These are phyloP conservation scores for Pichia terricola DNA, from an alignment of 1,139 yeast genomes.

Conservation along the genomic window DNA sequence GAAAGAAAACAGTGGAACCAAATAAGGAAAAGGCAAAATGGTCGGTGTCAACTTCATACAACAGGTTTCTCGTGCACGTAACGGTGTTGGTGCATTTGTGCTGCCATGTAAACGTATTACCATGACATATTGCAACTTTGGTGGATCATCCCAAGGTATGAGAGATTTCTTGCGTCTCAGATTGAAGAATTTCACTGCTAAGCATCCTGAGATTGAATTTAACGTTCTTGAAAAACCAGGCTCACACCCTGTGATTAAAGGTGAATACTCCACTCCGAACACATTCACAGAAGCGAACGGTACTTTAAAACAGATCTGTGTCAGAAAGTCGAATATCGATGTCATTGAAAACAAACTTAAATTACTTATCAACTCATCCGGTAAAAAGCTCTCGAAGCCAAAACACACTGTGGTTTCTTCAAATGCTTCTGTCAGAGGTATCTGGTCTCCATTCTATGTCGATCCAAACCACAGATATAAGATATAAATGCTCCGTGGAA, in stretches of 20 bases:
- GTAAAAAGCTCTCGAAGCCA: constrained; percentile 50
- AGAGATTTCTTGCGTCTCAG: constrained; percentile 54
- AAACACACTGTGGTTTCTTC: constrained; percentile 67
- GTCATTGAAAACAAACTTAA: constrained; percentile 46
- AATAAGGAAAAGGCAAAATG: constrained; percentile 11
- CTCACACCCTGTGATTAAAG: constrained; percentile 64
- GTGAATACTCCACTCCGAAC: constrained; percentile 40
- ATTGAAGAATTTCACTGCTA: constrained; percentile 46
- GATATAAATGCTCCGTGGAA: constrained; percentile 30
- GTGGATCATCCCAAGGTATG: constrained; percentile 86
- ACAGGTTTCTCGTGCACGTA: constrained; percentile 50
- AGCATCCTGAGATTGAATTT: constrained; percentile 61
- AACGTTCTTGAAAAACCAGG: constrained; percentile 63
- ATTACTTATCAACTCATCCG: constrained; percentile 48
- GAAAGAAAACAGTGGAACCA: neutral
- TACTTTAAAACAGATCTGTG: constrained; percentile 38
- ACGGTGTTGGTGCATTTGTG: constrained; percentile 76
- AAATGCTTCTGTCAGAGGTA: constrained; percentile 85
- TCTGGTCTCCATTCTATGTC: constrained; percentile 94
- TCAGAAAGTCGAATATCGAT: constrained; percentile 46
- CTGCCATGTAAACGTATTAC: constrained; percentile 66
- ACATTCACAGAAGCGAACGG: constrained; percentile 15
- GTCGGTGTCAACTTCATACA: constrained; percentile 38
- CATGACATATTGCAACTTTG: constrained; percentile 84
- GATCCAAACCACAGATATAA: constrained; percentile 60